A percentile compares a stretch with the other conserved stretches of the same genome.
Conservation (phyloP, 2,329 filamentous ascomycete species). For the Pseudogymnoascus sp. region DNA sequence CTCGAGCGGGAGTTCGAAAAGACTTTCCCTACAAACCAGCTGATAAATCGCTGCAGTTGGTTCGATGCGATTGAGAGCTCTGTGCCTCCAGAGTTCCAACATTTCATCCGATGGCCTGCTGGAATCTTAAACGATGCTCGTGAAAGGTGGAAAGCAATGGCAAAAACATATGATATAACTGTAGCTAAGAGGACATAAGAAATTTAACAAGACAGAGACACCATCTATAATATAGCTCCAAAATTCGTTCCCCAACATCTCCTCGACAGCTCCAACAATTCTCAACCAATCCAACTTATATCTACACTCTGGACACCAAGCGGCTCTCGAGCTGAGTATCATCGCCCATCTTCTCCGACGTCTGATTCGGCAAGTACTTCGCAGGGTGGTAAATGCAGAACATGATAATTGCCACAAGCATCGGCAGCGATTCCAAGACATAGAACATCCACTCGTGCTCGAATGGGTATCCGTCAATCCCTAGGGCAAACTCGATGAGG, state of each 20-base stretch:
- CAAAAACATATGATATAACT: not conserved
- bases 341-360: conserved; percentile 13
- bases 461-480: conserved; percentile 44
- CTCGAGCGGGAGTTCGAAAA: conserved; percentile 25
- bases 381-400: conserved; percentile 45
- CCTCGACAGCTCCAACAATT: not conserved
- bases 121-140: not conserved
- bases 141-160: not conserved
- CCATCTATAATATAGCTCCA: not conserved
- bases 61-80: conserved; percentile 9
- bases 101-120: conserved; percentile 18
- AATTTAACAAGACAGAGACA: conserved; percentile 2
- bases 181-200: not conserved
- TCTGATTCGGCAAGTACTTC: conserved; percentile 27
- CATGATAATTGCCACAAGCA: conserved; percentile 39
- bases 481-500: conserved; percentile 46
- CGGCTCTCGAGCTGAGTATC: not conserved
- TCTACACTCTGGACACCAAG: not conserved
- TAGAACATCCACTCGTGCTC: conserved; percentile 47
- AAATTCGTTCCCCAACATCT: not conserved
- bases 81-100: conserved; percentile 6
- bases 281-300: not conserved
- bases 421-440: conserved; percentile 43
- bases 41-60: conserved; percentile 14
- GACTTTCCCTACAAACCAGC: not conserved